Percentiles rank a stretch among this genome's conserved stretches.
phyloP scores from a whole-genome alignment of 192 early-diverging fungal genomes.

The Dispira simplex region DNA sequence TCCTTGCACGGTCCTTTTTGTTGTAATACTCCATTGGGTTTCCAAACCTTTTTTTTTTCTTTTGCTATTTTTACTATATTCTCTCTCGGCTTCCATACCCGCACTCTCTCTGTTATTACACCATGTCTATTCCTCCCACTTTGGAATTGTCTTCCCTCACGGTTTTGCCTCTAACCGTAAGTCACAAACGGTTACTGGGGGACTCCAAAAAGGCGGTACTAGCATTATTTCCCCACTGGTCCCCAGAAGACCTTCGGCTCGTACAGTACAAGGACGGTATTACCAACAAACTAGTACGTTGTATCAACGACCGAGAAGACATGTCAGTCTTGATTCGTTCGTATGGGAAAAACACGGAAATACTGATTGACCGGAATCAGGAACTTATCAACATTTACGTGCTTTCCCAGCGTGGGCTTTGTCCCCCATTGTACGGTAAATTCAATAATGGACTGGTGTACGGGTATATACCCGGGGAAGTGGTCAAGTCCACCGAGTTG shows the following conservation, averaged over 20 bases:
- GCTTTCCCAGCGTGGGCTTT: conserved; percentile 48
- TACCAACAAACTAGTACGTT: conserved; percentile 68
- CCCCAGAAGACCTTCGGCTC: conserved; percentile 33
- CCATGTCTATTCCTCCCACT: neutral
- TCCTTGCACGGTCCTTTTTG: too few relatives aligned
- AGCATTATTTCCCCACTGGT: conserved; percentile 45
- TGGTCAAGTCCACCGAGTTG: conserved; percentile 62
- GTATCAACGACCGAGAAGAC: conserved; percentile 36
- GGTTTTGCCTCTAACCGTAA: conserved; percentile 19
- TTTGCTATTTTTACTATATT: too few relatives aligned
- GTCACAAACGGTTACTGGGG: conserved; percentile 39
- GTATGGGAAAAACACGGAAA: conserved; percentile 75
- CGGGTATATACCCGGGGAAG: conserved; percentile 65
- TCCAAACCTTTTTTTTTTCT: too few relatives aligned
- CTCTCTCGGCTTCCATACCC: too few relatives aligned
- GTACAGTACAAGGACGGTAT: conserved; percentile 66
- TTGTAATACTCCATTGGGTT: too few relatives aligned
- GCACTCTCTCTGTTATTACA: too few relatives aligned
- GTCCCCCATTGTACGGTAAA: conserved; percentile 64
- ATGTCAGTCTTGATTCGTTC: conserved; percentile 66
- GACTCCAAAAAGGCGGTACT: conserved; percentile 36
- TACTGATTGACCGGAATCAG: conserved; percentile 76
- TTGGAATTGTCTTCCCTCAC: conserved; percentile 1
- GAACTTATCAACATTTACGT: conserved; percentile 73
- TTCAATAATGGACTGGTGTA: conserved; percentile 91